Percentiles rank a stretch among this genome's conserved stretches.
phyloP scores from a whole-genome alignment of 805 yeast species.

The Yamadazyma takamatsuzukensis region DNA sequence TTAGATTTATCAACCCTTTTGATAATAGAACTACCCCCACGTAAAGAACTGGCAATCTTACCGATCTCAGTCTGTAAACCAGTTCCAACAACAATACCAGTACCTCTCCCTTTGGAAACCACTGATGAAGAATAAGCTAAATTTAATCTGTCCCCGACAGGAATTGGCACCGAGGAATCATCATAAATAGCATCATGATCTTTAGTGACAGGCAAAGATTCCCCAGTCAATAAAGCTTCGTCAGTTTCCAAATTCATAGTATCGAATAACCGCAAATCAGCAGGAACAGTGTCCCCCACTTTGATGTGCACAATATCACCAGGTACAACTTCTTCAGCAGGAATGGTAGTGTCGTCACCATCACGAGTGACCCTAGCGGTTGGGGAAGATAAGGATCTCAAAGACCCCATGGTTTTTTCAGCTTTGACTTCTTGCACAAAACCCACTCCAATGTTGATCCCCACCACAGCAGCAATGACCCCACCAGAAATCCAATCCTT shows the following conservation, averaged over 20 bases:
- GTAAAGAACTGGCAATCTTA: slow-evolving; percentile 34
- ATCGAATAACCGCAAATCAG: slow-evolving; percentile 36
- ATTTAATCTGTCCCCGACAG: slow-evolving; percentile 35
- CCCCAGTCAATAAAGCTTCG: slow-evolving; percentile 43
- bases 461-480: slow-evolving; percentile 44
- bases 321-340: slow-evolving; percentile 44
- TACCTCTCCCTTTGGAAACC: slow-evolving; percentile 41
- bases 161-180: slow-evolving; percentile 32
- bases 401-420: slow-evolving; percentile 49
- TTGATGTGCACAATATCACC: slow-evolving; percentile 39
- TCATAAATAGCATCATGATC: slow-evolving; percentile 30
- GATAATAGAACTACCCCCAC: slow-evolving; percentile 19
- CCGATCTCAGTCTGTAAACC: slow-evolving; percentile 42
- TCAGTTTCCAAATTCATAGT: slow-evolving; percentile 39
- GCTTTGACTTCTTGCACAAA: slow-evolving; percentile 50
- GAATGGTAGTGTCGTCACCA: slow-evolving; percentile 31
- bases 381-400: slow-evolving; percentile 43
- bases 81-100: slow-evolving; percentile 36
- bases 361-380: slow-evolving; percentile 44
- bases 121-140: slow-evolving; percentile 34
- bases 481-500: slow-evolving; percentile 41
- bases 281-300: slow-evolving; percentile 44
- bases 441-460: slow-evolving; percentile 46
- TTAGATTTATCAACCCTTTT: slow-evolving; percentile 32
- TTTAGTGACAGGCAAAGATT: slow-evolving; percentile 33